Base-by-base conservation (phyloP, 129 eudicot species). In the Calendula officinalis region DNA sequence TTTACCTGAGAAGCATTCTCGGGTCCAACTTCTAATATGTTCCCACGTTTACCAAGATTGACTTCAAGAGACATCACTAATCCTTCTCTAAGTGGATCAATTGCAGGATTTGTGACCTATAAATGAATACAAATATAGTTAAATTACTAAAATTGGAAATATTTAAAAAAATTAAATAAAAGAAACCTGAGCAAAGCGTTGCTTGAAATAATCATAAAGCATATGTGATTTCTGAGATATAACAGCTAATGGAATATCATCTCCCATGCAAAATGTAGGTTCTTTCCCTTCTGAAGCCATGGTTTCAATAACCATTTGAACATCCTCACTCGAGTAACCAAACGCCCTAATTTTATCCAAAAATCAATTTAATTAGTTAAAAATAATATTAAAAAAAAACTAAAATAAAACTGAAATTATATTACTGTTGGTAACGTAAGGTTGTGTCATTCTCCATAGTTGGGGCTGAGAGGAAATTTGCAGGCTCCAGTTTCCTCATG, bases 271-370 rank as follows among this genome's bases (percentile, higher is more conserved):
- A 74, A 92, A 92, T 16, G 99, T 92, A 54, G 96, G 96, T 69
- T 92, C 99, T 83, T 92, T 94, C 57, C 97, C 99, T 80, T 94
- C 97, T 34, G 97, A 51, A 73, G 99, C 99, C 99, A 94, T 94
- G 60, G 83, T 65, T 75, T 94, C 99, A 61, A 94, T 94, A 67
- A 94, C 84, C 99, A 94, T 94, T 72, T 94, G 99, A 44, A 94
- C 99, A 74, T 94, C 99, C 80, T 94, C 99, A 76, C 95, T 94
- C 34, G 99, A 94, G 84, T 94, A 94, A 41, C 99, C 99, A 66
- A 46, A 84, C 30, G 99, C 99, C 95, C 99, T 94, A 70, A 22
- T 22, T 63, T 71, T 9, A 40, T 38, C 52, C 46, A 54, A 67
- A 72, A 54, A 44, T 51, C 16, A 35, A 68, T 60, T 48, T 2